Base-by-base conservation (phyloP, 2,329 filamentous ascomycete genomes). In the Cercospora nicotianae region DNA sequence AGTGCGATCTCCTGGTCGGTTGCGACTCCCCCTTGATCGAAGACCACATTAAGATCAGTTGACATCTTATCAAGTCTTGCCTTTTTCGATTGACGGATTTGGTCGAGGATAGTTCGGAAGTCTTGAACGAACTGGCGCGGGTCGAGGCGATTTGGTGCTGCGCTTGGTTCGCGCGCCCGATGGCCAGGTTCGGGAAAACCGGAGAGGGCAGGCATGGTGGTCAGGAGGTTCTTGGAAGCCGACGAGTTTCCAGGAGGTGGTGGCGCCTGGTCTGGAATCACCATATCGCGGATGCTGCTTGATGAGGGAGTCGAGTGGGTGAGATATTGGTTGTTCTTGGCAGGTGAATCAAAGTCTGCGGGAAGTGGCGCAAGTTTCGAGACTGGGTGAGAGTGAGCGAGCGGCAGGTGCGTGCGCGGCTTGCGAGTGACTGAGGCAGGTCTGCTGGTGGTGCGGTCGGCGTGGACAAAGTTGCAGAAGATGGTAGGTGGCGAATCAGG, bases 121-220 rank as follows among this genome's bases (percentile, higher is more conserved):
- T 30, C 18, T 28, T 45, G 28, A 26, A 62, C 48, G 8, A 48
- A 48, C 9, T 48, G 20, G 5, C 42, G 26, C 0, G 60, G 60
- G 26, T 31, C 9, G 8, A 13, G 9, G 42, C 23, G 60, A 16
- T 18, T 23, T 4, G 36, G 39, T n/a, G 39, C 23, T n/a, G 36
- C 26, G 10, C 20, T 28, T 8, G 20, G 6, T n/a, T 45, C 2
- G 13, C 2, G 60, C 13, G 16, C 1, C 16, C 26, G 36, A 6
- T 48, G 36, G n/a, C 39, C 60, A 1, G 33, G 39, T 48, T 62
- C 60, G 13, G 60, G 60, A 28, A 62, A 62, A 16, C 16, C 18
- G 3, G 60, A 62, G 7, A 62, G 42, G 18, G 60, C 33, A 10
- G 60, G 60, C 60, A 62, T 62, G 33, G n/a, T 31, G 33, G 36